Percentiles rank a stretch among this genome's conserved stretches.
Evolutionary conservation across 2,329 filamentous ascomycete species (phyloP).

Genomic region (Nemania sp.): DNA sequence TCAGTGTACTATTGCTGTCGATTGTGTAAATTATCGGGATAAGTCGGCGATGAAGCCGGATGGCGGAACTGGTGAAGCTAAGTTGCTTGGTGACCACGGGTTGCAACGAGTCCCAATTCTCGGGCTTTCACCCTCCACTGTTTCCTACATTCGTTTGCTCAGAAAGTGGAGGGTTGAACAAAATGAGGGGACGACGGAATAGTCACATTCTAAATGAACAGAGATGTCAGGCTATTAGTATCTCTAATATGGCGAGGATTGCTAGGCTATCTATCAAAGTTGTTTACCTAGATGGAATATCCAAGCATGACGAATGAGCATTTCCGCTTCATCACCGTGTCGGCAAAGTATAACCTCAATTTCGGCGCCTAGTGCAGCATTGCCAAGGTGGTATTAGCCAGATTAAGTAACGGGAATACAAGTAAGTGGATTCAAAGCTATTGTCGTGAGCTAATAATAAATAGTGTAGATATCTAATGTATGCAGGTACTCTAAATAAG

Average conservation of each 20-base stretch:
- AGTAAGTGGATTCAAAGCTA: too few species aligned
- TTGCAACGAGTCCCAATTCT: slow-evolving; percentile 29
- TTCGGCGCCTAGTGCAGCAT: slow-evolving; percentile 13
- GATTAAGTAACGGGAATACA: too few species aligned
- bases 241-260: too few species aligned
- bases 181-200: background rate
- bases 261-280: too few species aligned
- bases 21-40: slow-evolving; percentile 65
- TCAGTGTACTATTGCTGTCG: slow-evolving; percentile 63
- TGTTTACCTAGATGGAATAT: too few species aligned
- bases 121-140: slow-evolving; percentile 48
- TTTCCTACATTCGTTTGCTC: slow-evolving; percentile 46
- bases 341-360: slow-evolving; percentile 8
- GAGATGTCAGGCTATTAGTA: too few species aligned
- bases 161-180: slow-evolving; percentile 34
- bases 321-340: background rate
- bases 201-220: too few species aligned
- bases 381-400: background rate
- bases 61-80: slow-evolving; percentile 28
- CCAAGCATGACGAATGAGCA: background rate
- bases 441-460: too few species aligned
- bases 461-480: too few species aligned
- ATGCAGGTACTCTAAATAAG: too few species aligned
- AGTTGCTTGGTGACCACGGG: slow-evolving; percentile 34
- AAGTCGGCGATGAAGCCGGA: slow-evolving; percentile 50